phyloP scores from a whole-genome alignment of 352 stramenopile species.

The Globisporangium perplexum region DNA sequence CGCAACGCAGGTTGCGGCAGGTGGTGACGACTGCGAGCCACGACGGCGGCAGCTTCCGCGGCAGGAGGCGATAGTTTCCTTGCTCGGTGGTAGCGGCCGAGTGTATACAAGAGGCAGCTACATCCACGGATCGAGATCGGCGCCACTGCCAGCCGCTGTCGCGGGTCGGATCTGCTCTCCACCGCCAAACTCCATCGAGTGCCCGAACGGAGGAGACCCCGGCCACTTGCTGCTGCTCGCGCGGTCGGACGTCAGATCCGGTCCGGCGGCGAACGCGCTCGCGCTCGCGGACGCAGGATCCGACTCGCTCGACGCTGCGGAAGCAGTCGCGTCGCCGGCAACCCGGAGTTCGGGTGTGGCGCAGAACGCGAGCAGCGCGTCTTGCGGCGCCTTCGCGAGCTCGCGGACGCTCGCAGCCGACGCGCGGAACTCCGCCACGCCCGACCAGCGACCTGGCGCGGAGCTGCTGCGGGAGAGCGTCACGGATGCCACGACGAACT shows the following conservation, averaged over 20 bases:
- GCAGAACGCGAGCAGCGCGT: slow-evolving; percentile 34
- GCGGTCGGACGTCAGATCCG: background rate
- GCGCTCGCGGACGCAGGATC: background rate
- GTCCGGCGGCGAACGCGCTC: background rate
- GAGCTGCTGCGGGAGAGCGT: slow-evolving; percentile 20
- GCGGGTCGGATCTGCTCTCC: background rate
- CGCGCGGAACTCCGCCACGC: slow-evolving; percentile 50
- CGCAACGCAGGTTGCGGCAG: no score
- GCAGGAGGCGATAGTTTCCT: no score
- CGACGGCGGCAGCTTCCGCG: no score
- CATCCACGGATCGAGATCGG: background rate
- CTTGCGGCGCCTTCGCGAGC: slow-evolving; percentile 32
- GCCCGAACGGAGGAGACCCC: background rate
- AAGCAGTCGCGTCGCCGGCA: background rate
- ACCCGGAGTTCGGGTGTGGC: slow-evolving; percentile 9
- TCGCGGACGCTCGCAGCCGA: slow-evolving; percentile 31
- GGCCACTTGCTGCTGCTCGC: background rate
- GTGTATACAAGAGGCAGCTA: no score
- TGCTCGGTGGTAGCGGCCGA: no score
- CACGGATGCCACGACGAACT: slow-evolving; percentile 39
- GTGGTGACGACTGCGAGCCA: no score
- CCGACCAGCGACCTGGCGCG: slow-evolving; percentile 17
- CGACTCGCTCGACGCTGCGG: background rate
- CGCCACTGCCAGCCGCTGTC: background rate
- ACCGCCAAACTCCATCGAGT: background rate